Evolutionary conservation across 2,329 filamentous ascomycete genomes (phyloP).

Genomic region (Fusarium tjaetaba): DNA sequence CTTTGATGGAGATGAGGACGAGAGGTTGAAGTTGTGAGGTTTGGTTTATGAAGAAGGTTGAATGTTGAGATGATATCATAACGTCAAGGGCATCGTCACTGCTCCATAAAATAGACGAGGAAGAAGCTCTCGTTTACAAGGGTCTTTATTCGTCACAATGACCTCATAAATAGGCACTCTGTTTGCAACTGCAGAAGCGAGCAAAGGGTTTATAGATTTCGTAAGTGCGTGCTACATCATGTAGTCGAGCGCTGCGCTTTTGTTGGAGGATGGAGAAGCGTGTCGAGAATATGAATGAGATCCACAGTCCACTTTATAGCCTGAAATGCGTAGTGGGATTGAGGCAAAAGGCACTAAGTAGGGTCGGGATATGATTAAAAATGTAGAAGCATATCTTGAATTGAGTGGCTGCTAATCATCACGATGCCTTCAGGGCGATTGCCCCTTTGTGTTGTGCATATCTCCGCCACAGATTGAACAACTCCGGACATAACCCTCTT

Average conservation of each 20-base stretch:
- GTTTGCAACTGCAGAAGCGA: background rate
- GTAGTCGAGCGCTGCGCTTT: accelerated
- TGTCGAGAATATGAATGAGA: accelerated
- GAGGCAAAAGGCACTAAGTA: background rate
- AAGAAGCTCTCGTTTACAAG: background rate
- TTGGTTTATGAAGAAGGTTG: background rate
- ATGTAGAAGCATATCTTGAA: accelerated
- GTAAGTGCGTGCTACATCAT: background rate
- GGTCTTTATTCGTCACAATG: background rate
- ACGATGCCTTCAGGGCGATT: accelerated
- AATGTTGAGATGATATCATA: background rate
- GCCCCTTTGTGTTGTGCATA: background rate
- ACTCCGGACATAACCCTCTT: accelerated
- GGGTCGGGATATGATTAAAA: no score
- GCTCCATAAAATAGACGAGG: constrained; percentile 14
- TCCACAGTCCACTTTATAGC: no score
- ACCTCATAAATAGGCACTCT: no score
- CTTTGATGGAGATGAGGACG: accelerated
- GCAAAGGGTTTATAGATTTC: accelerated
- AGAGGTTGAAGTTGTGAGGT: background rate
- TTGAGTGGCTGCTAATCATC: accelerated
- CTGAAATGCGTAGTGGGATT: no score
- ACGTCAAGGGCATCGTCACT: background rate
- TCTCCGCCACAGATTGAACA: accelerated
- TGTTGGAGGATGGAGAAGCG: accelerated